phyloP scores from a whole-genome alignment of 225 moss, liverwort and hornwort genomes.

The Polytrichum commune region DNA sequence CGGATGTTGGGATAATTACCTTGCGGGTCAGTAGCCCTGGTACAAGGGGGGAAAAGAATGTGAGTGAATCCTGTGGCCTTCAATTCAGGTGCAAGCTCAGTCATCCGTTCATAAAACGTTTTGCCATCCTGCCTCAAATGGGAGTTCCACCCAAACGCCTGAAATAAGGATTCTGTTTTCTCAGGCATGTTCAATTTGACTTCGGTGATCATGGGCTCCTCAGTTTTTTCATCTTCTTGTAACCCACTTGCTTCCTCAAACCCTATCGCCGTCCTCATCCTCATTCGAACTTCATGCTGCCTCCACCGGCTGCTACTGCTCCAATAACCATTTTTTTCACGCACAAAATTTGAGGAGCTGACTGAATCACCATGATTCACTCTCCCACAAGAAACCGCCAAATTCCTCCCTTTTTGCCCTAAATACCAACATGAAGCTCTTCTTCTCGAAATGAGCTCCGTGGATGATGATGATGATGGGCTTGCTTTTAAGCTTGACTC shows the following conservation, averaged over 20 bases:
- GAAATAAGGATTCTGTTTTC: slow-evolving; percentile 14
- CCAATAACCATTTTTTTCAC: not conserved
- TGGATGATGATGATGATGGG: no score
- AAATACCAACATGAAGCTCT: no score
- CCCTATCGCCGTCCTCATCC: not conserved
- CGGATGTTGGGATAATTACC: not conserved
- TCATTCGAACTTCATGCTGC: not conserved
- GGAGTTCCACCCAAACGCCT: slow-evolving; percentile 32
- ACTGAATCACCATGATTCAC: no score
- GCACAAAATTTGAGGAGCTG: no score
- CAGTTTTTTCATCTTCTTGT: not conserved
- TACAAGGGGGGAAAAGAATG: slow-evolving; percentile 22
- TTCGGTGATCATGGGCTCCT: slow-evolving; percentile 10
- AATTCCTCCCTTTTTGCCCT: no score
- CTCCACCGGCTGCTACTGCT: not conserved
- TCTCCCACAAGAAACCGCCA: no score
- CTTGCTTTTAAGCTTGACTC: no score
- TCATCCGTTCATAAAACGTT: slow-evolving; percentile 18
- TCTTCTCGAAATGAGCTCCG: no score
- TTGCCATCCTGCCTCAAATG: slow-evolving; percentile 17
- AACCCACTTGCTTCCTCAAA: not conserved
- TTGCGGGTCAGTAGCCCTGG: slow-evolving; percentile 14
- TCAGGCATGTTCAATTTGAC: slow-evolving; percentile 2
- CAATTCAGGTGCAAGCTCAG: slow-evolving; percentile 15
- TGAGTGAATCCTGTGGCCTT: slow-evolving; percentile 21